Base-by-base conservation (phyloP, 2,329 filamentous ascomycete species). In the Pseudogymnoascus sp. region DNA sequence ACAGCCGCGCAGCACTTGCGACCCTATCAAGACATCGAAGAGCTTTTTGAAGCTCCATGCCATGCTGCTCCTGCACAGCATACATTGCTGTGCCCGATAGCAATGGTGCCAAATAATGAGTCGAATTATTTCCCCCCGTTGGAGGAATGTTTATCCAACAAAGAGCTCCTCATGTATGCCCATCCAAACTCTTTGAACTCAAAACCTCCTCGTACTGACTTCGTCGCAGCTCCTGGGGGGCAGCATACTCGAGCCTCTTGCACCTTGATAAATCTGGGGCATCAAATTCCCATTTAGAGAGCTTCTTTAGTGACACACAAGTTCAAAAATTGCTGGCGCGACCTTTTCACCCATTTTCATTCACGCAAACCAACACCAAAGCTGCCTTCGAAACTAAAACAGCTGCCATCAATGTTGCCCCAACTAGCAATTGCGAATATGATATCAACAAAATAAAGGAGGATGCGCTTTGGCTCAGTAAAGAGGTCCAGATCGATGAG, bases 381-480 rank as follows among this genome's bases (percentile, higher is more conserved):
- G 80, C 83, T 67, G 82, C 84, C 16, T 95, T 95, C 72, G 89
- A 95, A 65, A 89, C 89, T 18, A 92, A 88, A 75, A 96, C 90
- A 0, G 89, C 92, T 21, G 89, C 92, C 4, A 95, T 97, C 65
- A 89, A 96, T 73, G 84, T 92, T 59, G 85, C 90, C 1, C 85
- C 89, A 16, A 84, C 84, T 4, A 78, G 84, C 11, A 84, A 84
- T 69, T 82, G 84, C 42, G 83, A 84, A 63, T 90, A 88, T 72
- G 85, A 92, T 71, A 80, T 96, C 68, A 85, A 89, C 40, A 79
- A 88, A 71, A 85, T 97, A 73, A 96, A 96, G 77, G 84, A 85
- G 56, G 92, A 97, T 77, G 84, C 91, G 35, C 74, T 89, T 68
- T 97, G 92, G 92, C 79, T 99, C 66, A 92, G 91, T 75, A 85